Conservation (phyloP, 2,329 filamentous ascomycete genomes). For the Anisogramma anomala region DNA sequence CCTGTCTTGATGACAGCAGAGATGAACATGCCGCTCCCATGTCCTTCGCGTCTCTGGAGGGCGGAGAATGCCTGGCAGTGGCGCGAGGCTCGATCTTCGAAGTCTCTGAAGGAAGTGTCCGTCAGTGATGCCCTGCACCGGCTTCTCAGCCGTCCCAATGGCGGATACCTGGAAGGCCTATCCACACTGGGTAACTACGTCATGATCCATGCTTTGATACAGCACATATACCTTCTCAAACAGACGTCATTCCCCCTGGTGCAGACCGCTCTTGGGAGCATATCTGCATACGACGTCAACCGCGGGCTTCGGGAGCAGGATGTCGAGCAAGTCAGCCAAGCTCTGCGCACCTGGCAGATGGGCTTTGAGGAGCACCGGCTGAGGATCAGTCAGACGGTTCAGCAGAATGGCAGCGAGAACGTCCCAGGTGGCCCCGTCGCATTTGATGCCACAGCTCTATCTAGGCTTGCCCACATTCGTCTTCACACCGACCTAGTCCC, state of each 20-base stretch:
- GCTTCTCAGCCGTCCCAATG: slow-evolving; percentile 40
- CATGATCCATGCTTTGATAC: slow-evolving; percentile 58
- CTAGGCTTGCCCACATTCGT: slow-evolving; percentile 51
- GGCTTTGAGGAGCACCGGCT: slow-evolving; percentile 45
- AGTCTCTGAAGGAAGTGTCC: slow-evolving; percentile 38
- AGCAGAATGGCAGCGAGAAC: slow-evolving; percentile 36
- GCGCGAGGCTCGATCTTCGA: slow-evolving; percentile 44
- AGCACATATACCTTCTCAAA: slow-evolving; percentile 60
- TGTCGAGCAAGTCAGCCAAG: slow-evolving; percentile 44
- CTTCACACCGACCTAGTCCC: slow-evolving; percentile 55
- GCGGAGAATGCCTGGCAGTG: slow-evolving; percentile 48
- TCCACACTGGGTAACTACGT: slow-evolving; percentile 58
- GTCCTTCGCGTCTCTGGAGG: slow-evolving; percentile 44
- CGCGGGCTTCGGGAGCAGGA: slow-evolving; percentile 42
- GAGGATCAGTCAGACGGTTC: slow-evolving; percentile 36
- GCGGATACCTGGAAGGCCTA: slow-evolving; percentile 37
- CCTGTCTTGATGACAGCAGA: slow-evolving; percentile 48
- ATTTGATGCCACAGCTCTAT: slow-evolving; percentile 52
- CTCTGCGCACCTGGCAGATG: slow-evolving; percentile 45
- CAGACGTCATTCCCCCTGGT: slow-evolving; percentile 38
- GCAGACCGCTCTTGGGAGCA: slow-evolving; percentile 22
- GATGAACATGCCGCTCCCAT: slow-evolving; percentile 43
- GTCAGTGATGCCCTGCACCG: slow-evolving; percentile 46
- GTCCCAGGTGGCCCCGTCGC: slow-evolving; percentile 49
- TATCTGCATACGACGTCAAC: slow-evolving; percentile 37